phyloP scores from a whole-genome alignment of 2,329 filamentous ascomycete genomes.

The Fusarium nematophilum region DNA sequence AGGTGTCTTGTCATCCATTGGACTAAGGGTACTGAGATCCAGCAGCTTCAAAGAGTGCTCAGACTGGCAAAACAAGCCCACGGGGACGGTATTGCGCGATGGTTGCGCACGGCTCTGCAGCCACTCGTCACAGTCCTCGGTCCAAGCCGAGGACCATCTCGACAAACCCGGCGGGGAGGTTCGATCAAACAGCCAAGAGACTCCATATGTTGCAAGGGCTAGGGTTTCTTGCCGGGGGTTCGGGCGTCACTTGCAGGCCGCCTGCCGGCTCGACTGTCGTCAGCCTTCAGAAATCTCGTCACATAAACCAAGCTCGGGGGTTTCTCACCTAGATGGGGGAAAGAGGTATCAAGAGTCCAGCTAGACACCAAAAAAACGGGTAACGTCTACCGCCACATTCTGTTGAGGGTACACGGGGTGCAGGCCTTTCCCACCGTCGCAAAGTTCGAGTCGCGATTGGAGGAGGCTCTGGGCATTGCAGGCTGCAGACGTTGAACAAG shows the following conservation, averaged over 20 bases:
- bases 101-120: constrained; percentile 11
- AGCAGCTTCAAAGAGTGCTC: background rate
- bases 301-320: background rate
- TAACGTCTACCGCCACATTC: constrained; percentile 6
- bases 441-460: constrained; percentile 16
- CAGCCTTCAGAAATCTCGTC: background rate
- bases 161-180: constrained; percentile 11
- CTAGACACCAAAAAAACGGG: background rate
- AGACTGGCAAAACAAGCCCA: constrained; percentile 12
- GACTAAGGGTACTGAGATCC: constrained; percentile 5
- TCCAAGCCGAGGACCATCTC: constrained; percentile 28
- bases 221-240: constrained; percentile 1
- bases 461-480: constrained; percentile 25
- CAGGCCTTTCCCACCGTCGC: background rate
- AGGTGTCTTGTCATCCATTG: constrained; percentile 1
- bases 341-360: background rate
- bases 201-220: constrained; percentile 1
- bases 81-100: constrained; percentile 30
- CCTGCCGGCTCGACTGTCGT: background rate
- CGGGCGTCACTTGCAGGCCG: constrained; percentile 1
- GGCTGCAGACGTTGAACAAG: constrained; percentile 39
- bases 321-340: constrained; percentile 8
- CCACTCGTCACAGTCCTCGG: constrained; percentile 30
- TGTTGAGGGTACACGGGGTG: constrained; percentile 10
- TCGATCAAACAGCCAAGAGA: constrained; percentile 23